Evolutionary conservation across 2,329 filamentous ascomycete species (phyloP), one percentile per base, ranked within the genome.

Genomic region (Hypoxylon sp.): DNA sequence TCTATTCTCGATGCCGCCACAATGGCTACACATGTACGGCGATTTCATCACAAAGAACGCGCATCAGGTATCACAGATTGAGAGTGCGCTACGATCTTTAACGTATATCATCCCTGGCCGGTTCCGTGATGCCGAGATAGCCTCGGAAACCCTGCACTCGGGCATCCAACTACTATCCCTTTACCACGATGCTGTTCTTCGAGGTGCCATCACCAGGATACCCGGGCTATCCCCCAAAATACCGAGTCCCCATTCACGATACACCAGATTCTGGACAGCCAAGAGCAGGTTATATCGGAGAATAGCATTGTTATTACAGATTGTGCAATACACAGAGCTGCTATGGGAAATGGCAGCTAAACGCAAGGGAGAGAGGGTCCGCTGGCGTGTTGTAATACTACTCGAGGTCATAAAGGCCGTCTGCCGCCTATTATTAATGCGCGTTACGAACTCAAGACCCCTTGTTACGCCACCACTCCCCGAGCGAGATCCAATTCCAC

Each of bases 321-420:
- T 97, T 81, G 92, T 98, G 25, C 92, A 96, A 73, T 98, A 98
- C 77, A 97, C 94, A 0, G 93, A 99, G 81, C 84, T 99, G 30
- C 82, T 99, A n/a, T 96, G 95, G 87, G 96, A 99, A 79, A 99
- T 99, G 96, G 89, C 92, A 28, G 94, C 94, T 28, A 97, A 97
- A 80, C 87, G 95, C 52, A 90, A 90, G 68, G 92, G 93, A 17
- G 94, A 91, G 48, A 87, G 97, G 79, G 81, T 91, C 25, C 89
- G 94, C 30, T 99, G 96, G 96, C 90, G 93, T 56, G 89, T 97
- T 0, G 89, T 98, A 5, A 90, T 98, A 10, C 77, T 97, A 2
- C 84, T 99, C 21, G 96, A 99, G 81, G 86, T 89, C 0, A 83
- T 96, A 76, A 98, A 98, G 80, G 94, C 95, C 2, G 73, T 96